phyloP scores from a whole-genome alignment of 768 basidiomycete genomes.

The Suillus brevipes region DNA sequence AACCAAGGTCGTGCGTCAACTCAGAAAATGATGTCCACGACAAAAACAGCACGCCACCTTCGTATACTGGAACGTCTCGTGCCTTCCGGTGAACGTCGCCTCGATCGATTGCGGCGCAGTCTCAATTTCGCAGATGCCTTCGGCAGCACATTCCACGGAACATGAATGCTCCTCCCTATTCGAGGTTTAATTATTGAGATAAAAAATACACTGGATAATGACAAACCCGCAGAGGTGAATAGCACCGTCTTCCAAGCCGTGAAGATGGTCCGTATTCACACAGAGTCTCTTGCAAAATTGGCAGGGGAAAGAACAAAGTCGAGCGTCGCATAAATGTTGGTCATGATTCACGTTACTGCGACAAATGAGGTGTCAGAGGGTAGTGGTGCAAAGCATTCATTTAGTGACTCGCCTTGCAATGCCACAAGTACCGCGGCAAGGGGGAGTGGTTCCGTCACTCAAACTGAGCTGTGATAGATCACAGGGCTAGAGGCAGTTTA shows the following conservation, averaged over 20 bases:
- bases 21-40: neutral
- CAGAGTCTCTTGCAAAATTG: slow-evolving; percentile 58
- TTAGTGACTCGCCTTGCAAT: slow-evolving; percentile 39
- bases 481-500: slow-evolving; percentile 38
- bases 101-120: slow-evolving; percentile 59
- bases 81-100: slow-evolving; percentile 58
- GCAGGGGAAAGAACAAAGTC: slow-evolving; percentile 54
- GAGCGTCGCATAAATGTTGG: slow-evolving; percentile 49
- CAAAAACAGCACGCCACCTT: slow-evolving; percentile 40
- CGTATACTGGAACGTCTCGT: slow-evolving; percentile 65
- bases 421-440: slow-evolving; percentile 44
- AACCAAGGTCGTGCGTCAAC: neutral
- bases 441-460: slow-evolving; percentile 32
- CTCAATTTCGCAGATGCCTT: slow-evolving; percentile 59
- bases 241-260: slow-evolving; percentile 41
- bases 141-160: slow-evolving; percentile 38
- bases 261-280: slow-evolving; percentile 48
- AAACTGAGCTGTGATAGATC: slow-evolving; percentile 33
- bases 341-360: slow-evolving; percentile 46
- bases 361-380: neutral
- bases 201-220: slow-evolving; percentile 8
- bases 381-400: neutral
- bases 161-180: slow-evolving; percentile 56
- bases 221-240: slow-evolving; percentile 60
- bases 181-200: neutral